Evolutionary conservation across 148 eudicot genomes (phyloP).

Genomic region (Rhododendron simsii): DNA sequence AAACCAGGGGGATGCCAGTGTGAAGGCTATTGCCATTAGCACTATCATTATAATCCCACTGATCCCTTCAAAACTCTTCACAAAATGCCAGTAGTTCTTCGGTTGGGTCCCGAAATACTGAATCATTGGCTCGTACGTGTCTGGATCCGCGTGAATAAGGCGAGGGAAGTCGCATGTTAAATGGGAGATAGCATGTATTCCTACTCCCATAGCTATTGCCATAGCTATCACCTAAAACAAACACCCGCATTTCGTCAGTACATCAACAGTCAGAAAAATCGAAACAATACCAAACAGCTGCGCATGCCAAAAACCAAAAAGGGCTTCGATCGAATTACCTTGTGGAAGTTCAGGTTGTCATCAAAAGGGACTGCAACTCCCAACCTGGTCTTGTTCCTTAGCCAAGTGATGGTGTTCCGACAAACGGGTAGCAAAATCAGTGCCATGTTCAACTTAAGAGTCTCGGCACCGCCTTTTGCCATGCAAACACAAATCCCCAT

Average conservation of each 20-base stretch:
- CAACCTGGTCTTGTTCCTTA: constrained; percentile 48
- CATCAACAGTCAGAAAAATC: background rate
- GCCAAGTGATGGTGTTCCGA: constrained; percentile 55
- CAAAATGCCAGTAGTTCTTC: constrained; percentile 39
- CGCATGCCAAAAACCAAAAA: too few relatives aligned
- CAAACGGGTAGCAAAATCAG: constrained; percentile 49
- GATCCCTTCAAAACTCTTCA: constrained; percentile 43
- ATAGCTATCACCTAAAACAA: constrained; percentile 37
- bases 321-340: constrained; percentile 15
- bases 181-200: constrained; percentile 37
- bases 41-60: constrained; percentile 52
- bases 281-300: background rate
- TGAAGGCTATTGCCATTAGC: constrained; percentile 53
- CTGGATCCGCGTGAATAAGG: constrained; percentile 24
- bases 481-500: constrained; percentile 45
- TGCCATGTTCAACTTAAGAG: constrained; percentile 55
- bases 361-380: constrained; percentile 51
- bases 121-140: constrained; percentile 28
- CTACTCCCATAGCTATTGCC: constrained; percentile 46
- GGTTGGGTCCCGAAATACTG: constrained; percentile 38
- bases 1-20: constrained; percentile 46
- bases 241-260: background rate
- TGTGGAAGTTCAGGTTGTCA: constrained; percentile 61
- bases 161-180: constrained; percentile 49
- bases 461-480: constrained; percentile 58